Conservation (phyloP, 192 early-diverging fungal genomes). For the Spinellus fusiger region DNA sequence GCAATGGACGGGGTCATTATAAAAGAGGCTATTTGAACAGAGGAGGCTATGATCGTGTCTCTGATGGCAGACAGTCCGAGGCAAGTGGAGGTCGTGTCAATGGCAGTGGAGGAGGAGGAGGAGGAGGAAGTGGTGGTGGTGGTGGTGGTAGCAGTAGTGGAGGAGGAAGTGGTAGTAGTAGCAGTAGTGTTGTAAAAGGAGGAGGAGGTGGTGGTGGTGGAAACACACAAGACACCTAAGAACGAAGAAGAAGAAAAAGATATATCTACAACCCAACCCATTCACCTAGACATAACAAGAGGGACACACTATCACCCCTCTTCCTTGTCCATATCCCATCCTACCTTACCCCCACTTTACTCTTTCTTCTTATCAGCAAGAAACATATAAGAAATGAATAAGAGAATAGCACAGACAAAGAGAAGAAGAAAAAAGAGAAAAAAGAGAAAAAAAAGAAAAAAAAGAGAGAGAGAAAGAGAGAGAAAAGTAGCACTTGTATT, state of each 20-base stretch:
- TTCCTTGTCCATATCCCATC: too few relatives aligned
- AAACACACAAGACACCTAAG: not conserved
- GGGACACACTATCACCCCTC: too few relatives aligned
- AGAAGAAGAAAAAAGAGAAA: too few relatives aligned
- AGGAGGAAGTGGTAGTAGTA: not conserved
- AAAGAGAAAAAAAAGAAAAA: too few relatives aligned
- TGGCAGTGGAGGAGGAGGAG: not conserved
- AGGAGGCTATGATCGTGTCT: not conserved
- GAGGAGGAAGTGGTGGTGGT: not conserved
- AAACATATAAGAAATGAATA: too few relatives aligned
- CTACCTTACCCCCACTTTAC: not conserved
- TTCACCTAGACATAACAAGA: not conserved
- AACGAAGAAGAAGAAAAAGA: not conserved
- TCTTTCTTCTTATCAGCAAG: not conserved
- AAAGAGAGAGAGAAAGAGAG: too few relatives aligned
- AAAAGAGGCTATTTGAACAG: slow-evolving; percentile 3
- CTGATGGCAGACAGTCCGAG: slow-evolving; percentile 8
- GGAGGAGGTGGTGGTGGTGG: slow-evolving; percentile 4
- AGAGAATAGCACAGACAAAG: too few relatives aligned
- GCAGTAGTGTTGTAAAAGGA: not conserved
- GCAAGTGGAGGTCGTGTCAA: not conserved
- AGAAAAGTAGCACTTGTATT: too few relatives aligned
- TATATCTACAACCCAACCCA: not conserved
- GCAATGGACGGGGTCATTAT: not conserved
- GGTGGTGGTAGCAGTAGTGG: too few relatives aligned